Conservation (phyloP, 148 eudicot species). For the Arctostaphylos glauca region DNA sequence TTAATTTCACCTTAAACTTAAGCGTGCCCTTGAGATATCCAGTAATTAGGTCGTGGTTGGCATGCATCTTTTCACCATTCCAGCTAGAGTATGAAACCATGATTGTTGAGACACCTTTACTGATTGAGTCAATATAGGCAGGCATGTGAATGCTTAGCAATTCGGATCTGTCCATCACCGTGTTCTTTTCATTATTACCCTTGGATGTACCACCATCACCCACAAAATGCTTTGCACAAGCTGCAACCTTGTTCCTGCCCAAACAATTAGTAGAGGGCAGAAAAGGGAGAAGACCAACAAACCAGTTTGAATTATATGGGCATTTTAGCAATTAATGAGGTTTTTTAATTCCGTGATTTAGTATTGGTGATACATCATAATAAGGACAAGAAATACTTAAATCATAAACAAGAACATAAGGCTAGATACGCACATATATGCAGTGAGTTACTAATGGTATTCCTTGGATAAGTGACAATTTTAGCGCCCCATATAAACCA, state of each 20-base stretch:
- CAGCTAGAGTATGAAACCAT: conserved; percentile 95
- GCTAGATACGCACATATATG: not conserved
- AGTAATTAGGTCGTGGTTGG: conserved; percentile 55
- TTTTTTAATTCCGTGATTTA: not conserved
- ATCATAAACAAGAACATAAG: not conserved
- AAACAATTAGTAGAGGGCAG: not conserved
- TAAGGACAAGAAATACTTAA: not conserved
- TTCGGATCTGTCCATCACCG: conserved; percentile 48
- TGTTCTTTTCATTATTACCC: conserved; percentile 72
- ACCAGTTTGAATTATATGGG: not conserved
- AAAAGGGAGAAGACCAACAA: conserved; percentile 1
- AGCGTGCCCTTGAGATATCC: conserved; percentile 70
- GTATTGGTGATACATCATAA: not conserved
- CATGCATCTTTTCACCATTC: conserved; percentile 89
- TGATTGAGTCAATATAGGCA: conserved; percentile 63
- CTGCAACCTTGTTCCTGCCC: conserved; percentile 73
- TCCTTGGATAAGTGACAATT: no score
- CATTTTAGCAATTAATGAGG: not conserved
- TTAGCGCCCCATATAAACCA: no score
- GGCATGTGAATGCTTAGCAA: conserved; percentile 86
- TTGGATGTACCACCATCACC: conserved; percentile 90
- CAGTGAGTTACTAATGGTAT: not conserved
- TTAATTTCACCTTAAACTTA: conserved; percentile 60
- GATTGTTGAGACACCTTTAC: conserved; percentile 74
- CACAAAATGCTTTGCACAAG: conserved; percentile 86